These are phyloP conservation scores for Pseudocercospora musae DNA, from an alignment of 2,329 filamentous ascomycete species.

Conservation along the genomic window DNA sequence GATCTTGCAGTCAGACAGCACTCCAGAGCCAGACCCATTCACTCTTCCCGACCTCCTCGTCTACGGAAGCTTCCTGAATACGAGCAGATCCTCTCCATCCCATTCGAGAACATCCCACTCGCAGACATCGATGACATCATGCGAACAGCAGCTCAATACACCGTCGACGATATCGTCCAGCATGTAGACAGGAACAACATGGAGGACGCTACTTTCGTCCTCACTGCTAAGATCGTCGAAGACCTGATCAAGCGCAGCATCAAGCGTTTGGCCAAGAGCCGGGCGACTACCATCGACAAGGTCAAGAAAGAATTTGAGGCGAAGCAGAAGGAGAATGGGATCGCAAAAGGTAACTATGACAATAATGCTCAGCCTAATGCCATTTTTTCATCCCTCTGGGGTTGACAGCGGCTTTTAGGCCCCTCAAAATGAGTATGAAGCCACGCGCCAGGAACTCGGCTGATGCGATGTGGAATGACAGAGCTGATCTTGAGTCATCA, in stretches of 20 bases:
- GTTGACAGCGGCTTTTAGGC: background rate
- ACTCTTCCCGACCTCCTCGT: background rate
- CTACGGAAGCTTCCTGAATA: background rate
- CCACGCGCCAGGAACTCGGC: background rate
- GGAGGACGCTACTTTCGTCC: background rate
- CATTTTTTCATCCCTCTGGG: background rate
- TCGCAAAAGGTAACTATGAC: background rate
- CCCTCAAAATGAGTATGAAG: background rate
- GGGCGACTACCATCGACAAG: background rate
- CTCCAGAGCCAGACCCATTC: background rate
- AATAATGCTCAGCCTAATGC: background rate
- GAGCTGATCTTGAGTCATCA: background rate
- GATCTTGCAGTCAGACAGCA: background rate
- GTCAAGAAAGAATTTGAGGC: background rate
- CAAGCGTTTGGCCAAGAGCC: background rate
- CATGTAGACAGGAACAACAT: background rate
- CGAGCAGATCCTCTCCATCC: background rate
- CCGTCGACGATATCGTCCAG: background rate
- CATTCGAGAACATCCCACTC: background rate
- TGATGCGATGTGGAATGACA: background rate
- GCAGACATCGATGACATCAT: background rate
- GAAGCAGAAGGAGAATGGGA: background rate
- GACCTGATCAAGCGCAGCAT: background rate
- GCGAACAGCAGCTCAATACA: background rate
- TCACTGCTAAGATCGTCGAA: background rate